Base-by-base conservation (phyloP, 805 yeast species). In the Metschnikowia peoriensis region DNA sequence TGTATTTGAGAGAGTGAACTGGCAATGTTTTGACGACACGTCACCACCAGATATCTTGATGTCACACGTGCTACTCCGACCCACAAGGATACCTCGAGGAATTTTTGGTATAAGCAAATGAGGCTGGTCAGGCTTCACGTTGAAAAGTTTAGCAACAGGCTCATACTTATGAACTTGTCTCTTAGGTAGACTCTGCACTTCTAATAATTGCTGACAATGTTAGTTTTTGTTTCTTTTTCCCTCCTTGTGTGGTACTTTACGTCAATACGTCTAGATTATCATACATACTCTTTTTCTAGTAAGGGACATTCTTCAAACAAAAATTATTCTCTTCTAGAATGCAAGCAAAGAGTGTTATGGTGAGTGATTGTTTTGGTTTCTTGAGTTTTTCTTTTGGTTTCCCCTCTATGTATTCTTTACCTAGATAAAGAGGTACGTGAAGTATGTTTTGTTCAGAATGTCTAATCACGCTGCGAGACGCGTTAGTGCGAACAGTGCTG, bases 1-100 rank as follows among this genome's bases (percentile, higher is more conserved):
- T 64, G 50, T 71, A 62, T 48, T 54, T 7, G 81, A 69, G 6
- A 79, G 66, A 2, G 77, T 66, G 9, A 86, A 64, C 50, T 77
- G 77, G 59, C 89, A 83, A 62, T 87, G 93, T 32, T 73, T 71
- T 0, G 89, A 82, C 0, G 91, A 86, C 8, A 86, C 82, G 59
- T 86, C 91, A 0, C 71, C 67, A 9, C 83, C 85, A n/a, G 60
- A 53, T 4, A 87, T 66, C 4, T 71, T 68, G 12, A 85, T 65
- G 56, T 85, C 88, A 64, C 88, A 83, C 10, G 79, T 69, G 46
- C 84, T 74, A 61, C 86, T 82, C 52, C 89, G 72, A 1, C 89
- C 89, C 6, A 81, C 66, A 0, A 67, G 56, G 1, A 70, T 62
- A 4, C 66, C 63, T 2, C 67, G 60, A 14, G 64, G 61, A 37